Evolutionary conservation across 305 asterid species (phyloP).

Genomic region (Ruellia speciosa): DNA sequence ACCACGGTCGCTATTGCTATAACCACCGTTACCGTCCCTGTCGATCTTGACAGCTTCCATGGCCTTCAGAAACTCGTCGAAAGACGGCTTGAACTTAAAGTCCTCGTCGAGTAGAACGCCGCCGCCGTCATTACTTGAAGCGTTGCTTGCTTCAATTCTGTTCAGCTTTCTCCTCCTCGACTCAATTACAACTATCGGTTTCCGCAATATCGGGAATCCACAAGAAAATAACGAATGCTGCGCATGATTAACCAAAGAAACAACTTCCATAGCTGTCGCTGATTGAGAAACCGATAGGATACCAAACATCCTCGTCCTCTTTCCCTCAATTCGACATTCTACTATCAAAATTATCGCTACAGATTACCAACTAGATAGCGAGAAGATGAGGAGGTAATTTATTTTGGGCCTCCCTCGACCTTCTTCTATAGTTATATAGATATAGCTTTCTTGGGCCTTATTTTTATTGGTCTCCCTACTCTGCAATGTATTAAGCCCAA

Average conservation of each 20-base stretch:
- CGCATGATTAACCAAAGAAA: constrained; percentile 19
- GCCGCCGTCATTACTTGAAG: constrained; percentile 24
- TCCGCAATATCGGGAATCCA: constrained; percentile 25
- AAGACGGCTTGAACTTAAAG: constrained; percentile 63
- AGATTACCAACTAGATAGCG: no score
- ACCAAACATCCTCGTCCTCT: constrained; percentile 20
- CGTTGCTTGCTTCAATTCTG: constrained; percentile 22
- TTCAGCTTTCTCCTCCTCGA: constrained; percentile 28
- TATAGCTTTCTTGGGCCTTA: no score
- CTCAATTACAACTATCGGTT: constrained; percentile 27
- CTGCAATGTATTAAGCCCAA: no score
- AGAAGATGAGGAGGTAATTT: no score
- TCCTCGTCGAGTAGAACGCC: constrained; percentile 39
- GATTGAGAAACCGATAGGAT: constrained; percentile 30
- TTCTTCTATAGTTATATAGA: no score
- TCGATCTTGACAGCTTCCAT: constrained; percentile 59
- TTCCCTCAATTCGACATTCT: no score
- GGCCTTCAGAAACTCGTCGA: constrained; percentile 79
- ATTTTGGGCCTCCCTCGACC: no score
- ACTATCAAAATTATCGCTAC: no score
- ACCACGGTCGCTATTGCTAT: background rate
- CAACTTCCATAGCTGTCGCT: constrained; percentile 27
- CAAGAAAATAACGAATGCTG: constrained; percentile 22
- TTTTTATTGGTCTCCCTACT: no score
- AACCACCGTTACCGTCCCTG: constrained; percentile 23